Evolutionary conservation across 805 yeast genomes (phyloP).

Genomic region (Myxozyma monticola): DNA sequence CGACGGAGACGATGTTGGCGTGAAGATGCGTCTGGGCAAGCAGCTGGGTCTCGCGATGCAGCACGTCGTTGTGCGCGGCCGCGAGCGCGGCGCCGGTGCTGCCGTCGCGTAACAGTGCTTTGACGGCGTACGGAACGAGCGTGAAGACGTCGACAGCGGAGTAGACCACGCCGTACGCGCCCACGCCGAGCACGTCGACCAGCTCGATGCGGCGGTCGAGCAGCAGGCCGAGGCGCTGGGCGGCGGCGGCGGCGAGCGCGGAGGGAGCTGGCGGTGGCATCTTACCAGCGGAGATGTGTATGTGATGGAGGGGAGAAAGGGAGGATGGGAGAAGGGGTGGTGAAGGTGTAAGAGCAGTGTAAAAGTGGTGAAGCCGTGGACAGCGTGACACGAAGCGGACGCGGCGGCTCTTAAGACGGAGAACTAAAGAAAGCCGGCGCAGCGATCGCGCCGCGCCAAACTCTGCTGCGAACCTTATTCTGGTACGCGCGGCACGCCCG

Average conservation of each 20-base stretch:
- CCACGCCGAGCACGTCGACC: conserved; percentile 59
- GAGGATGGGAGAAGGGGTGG: background rate
- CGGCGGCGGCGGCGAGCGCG: conserved; percentile 19
- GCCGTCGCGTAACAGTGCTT: conserved; percentile 55
- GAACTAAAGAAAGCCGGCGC: no score
- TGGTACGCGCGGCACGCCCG: no score
- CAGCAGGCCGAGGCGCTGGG: conserved; percentile 30
- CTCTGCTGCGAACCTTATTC: no score
- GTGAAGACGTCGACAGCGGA: conserved; percentile 58
- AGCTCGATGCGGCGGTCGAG: conserved; percentile 31
- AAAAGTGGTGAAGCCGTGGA: no score
- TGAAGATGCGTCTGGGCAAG: conserved; percentile 77
- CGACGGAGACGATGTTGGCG: conserved; percentile 74
- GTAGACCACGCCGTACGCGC: conserved; percentile 83
- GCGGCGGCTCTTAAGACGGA: no score
- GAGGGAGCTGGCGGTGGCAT: conserved; percentile 12
- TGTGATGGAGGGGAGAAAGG: background rate
- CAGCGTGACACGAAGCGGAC: no score
- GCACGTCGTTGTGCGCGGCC: conserved; percentile 20
- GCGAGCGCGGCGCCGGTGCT: conserved; percentile 16
- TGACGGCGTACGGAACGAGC: conserved; percentile 62
- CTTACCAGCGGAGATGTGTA: background rate
- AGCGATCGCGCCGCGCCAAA: no score
- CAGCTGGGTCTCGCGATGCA: conserved; percentile 57
- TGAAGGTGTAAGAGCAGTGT: no score